Evolutionary conservation across 495 filamentous ascomycete genomes (phyloP).

Genomic region (Margaritispora aquatica): DNA sequence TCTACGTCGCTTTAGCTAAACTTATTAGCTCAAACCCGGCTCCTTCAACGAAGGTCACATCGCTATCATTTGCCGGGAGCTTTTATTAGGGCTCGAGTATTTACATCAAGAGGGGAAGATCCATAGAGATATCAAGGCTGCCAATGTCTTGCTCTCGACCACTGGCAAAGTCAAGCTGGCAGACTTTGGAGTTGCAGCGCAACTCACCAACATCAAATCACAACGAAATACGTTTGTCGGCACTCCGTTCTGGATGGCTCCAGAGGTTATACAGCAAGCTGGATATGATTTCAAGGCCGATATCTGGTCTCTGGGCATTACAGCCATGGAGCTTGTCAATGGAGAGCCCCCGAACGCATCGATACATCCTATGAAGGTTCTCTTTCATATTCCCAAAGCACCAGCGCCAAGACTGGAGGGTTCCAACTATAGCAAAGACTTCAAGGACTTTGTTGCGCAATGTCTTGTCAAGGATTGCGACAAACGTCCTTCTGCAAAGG

Average conservation of each 20-base stretch:
- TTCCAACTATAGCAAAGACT: slow-evolving; percentile 73
- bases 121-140: slow-evolving; percentile 95
- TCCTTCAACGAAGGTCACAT: slow-evolving; percentile 85
- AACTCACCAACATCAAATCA: slow-evolving; percentile 95
- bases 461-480: slow-evolving; percentile 91
- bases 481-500: slow-evolving; percentile 74
- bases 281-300: slow-evolving; percentile 98
- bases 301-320: slow-evolving; percentile 96
- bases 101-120: slow-evolving; percentile 94
- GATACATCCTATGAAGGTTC: slow-evolving; percentile 95
- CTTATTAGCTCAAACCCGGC: slow-evolving; percentile 80
- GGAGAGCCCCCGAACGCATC: slow-evolving; percentile 90
- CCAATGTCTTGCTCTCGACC: slow-evolving; percentile 82
- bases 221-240: slow-evolving; percentile 98
- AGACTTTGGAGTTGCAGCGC: slow-evolving; percentile 95
- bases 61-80: slow-evolving; percentile 87
- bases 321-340: slow-evolving; percentile 86
- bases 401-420: slow-evolving; percentile 82
- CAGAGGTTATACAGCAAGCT: slow-evolving; percentile 94
- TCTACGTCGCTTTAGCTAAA: background rate
- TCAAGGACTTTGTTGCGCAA: slow-evolving; percentile 87
- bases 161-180: slow-evolving; percentile 93
- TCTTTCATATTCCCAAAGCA: slow-evolving; percentile 95
- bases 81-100: slow-evolving; percentile 87
- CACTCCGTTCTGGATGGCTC: slow-evolving; percentile 99